phyloP scores from a whole-genome alignment of 768 basidiomycete species.

The Auricularia sp. region DNA sequence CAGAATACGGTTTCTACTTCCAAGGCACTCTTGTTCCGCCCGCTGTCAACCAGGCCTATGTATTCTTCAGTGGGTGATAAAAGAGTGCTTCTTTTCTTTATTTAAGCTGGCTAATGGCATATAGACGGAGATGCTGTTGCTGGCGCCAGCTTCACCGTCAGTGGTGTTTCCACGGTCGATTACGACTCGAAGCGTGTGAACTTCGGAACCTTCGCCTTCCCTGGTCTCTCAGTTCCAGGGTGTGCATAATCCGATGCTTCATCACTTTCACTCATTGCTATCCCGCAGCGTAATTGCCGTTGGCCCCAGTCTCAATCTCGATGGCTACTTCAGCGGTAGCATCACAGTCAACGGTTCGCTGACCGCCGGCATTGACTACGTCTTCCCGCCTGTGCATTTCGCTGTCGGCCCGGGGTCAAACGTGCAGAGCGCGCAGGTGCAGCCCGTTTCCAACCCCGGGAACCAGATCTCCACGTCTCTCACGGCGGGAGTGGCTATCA shows the following conservation, averaged over 20 bases:
- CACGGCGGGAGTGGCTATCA: background rate
- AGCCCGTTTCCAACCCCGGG: background rate
- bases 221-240: conserved; percentile 2
- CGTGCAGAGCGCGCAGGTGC: background rate
- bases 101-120: background rate
- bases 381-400: background rate
- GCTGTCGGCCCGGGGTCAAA: background rate
- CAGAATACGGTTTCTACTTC: conserved; percentile 5
- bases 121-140: background rate
- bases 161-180: background rate
- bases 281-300: background rate
- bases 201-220: conserved; percentile 4
- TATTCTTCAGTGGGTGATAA: background rate
- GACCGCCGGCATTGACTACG: background rate
- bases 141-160: conserved; percentile 3
- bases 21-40: conserved; percentile 5
- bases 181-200: conserved; percentile 1
- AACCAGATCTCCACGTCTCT: background rate
- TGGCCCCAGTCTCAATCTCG: background rate
- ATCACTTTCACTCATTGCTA: too few relatives aligned
- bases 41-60: conserved; percentile 1
- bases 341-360: background rate
- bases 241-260: too few relatives aligned
- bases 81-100: too few relatives aligned
- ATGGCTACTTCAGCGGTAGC: background rate